Evolutionary conservation across 345 rosid species (phyloP).

Genomic region (Clausena lansium): DNA sequence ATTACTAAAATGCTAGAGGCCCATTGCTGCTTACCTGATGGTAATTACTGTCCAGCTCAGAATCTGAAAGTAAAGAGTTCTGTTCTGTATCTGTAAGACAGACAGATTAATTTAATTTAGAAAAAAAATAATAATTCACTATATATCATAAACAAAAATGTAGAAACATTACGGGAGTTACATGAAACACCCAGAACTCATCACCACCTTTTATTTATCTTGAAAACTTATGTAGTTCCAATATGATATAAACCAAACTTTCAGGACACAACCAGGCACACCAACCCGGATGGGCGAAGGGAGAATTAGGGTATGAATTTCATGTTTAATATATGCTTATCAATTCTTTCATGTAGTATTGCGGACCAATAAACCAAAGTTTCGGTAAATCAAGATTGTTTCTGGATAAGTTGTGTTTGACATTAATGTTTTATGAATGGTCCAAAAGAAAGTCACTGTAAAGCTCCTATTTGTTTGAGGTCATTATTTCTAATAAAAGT

Average conservation of each 20-base stretch:
- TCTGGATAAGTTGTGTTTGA: background rate
- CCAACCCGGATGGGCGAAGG: background rate
- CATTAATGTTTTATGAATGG: background rate
- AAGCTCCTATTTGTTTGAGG: background rate
- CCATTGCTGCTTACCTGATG: slow-evolving; percentile 44
- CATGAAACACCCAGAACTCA: background rate
- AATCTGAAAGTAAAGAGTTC: slow-evolving; percentile 40
- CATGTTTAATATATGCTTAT: background rate
- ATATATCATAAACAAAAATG: background rate
- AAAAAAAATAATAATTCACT: background rate
- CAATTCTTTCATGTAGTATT: background rate
- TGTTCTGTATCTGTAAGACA: slow-evolving; percentile 59
- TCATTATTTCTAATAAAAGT: background rate
- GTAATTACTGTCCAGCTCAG: slow-evolving; percentile 46
- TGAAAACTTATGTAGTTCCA: background rate
- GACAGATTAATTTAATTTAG: slow-evolving; percentile 13
- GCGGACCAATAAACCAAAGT: background rate
- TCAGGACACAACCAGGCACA: background rate
- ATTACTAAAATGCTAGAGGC: slow-evolving; percentile 10
- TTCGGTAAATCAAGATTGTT: background rate
- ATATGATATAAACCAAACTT: background rate
- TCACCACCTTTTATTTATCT: background rate
- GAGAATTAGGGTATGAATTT: background rate
- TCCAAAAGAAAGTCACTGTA: background rate
- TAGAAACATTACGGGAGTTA: background rate